These are phyloP conservation scores for Microascus cirrosus DNA, from an alignment of 2,329 filamentous ascomycete genomes.

Conservation along the genomic window DNA sequence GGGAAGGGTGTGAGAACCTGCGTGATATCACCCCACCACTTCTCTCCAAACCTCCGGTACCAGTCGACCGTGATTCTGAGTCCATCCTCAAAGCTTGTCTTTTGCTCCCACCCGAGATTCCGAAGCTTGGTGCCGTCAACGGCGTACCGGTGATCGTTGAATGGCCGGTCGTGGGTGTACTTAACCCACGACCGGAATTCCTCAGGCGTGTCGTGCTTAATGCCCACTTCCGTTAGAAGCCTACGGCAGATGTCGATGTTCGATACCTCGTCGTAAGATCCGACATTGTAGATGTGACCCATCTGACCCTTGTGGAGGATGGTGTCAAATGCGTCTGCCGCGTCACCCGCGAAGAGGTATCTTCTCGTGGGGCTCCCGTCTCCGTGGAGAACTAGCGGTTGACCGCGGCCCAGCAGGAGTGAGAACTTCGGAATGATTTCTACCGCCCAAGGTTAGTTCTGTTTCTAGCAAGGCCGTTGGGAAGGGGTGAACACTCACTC, in stretches of 20 bases:
- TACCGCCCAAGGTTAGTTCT: slow-evolving; percentile 17
- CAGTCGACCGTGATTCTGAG: slow-evolving; percentile 55
- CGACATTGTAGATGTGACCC: slow-evolving; percentile 74
- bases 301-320: slow-evolving; percentile 67
- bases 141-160: slow-evolving; percentile 65
- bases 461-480: neutral
- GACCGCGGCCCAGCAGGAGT: slow-evolving; percentile 54
- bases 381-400: slow-evolving; percentile 64
- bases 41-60: slow-evolving; percentile 55
- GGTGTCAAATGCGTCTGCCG: slow-evolving; percentile 72
- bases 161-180: slow-evolving; percentile 67
- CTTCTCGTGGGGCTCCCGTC: slow-evolving; percentile 63
- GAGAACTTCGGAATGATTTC: slow-evolving; percentile 80
- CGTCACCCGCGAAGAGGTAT: slow-evolving; percentile 71
- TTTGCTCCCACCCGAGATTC: slow-evolving; percentile 58
- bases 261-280: slow-evolving; percentile 66
- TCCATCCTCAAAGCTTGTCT: slow-evolving; percentile 52
- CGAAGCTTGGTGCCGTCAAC: slow-evolving; percentile 59
- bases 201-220: slow-evolving; percentile 35
- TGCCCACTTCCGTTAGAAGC: slow-evolving; percentile 51
- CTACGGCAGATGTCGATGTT: slow-evolving; percentile 58
- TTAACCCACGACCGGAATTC: slow-evolving; percentile 56
- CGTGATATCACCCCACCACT: slow-evolving; percentile 63
- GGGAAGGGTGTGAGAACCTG: slow-evolving; percentile 60
- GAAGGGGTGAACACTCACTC: slow-evolving; percentile 40